phyloP scores from a whole-genome alignment of 2,329 filamentous ascomycete genomes.

The Cladosporium sp. region DNA sequence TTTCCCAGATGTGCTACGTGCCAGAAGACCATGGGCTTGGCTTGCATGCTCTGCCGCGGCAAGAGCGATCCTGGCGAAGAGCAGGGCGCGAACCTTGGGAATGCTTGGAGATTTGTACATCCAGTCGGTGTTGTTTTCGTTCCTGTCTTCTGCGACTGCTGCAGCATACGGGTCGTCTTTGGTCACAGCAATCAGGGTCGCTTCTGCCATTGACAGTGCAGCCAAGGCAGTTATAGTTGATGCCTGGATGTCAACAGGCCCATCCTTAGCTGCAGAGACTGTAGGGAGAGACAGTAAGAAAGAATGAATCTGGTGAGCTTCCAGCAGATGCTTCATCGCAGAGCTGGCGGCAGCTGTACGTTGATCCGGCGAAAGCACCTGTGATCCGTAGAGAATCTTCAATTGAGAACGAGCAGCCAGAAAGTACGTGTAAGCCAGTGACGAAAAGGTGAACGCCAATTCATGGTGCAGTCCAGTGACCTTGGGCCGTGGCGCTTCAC shows the following conservation, averaged over 20 bases:
- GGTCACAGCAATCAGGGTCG: conserved; percentile 80
- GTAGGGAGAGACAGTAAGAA: conserved; percentile 53
- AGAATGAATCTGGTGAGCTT: conserved; percentile 72
- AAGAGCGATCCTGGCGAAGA: conserved; percentile 83
- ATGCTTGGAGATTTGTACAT: conserved; percentile 91
- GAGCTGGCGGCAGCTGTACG: conserved; percentile 65
- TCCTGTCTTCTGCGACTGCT: conserved; percentile 73
- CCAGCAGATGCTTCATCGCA: conserved; percentile 73
- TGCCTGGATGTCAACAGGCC: conserved; percentile 39
- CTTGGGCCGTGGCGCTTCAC: conserved; percentile 63
- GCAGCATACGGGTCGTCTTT: conserved; percentile 94
- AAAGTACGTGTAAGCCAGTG: conserved; percentile 70
- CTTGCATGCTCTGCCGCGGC: conserved; percentile 84
- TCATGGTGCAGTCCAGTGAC: conserved; percentile 77
- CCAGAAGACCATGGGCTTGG: conserved; percentile 57
- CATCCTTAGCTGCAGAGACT: conserved; percentile 46
- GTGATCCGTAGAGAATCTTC: conserved; percentile 66
- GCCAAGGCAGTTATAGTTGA: conserved; percentile 43
- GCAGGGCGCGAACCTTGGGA: conserved; percentile 79
- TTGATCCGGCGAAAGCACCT: conserved; percentile 60
- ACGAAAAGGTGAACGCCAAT: conserved; percentile 71
- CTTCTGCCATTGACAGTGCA: conserved; percentile 74
- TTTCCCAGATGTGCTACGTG: conserved; percentile 41
- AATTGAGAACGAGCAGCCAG: conserved; percentile 69
- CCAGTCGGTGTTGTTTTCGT: conserved; percentile 84